Evolutionary conservation across 805 yeast species (phyloP).

Genomic region (Pichia phayaonensis): DNA sequence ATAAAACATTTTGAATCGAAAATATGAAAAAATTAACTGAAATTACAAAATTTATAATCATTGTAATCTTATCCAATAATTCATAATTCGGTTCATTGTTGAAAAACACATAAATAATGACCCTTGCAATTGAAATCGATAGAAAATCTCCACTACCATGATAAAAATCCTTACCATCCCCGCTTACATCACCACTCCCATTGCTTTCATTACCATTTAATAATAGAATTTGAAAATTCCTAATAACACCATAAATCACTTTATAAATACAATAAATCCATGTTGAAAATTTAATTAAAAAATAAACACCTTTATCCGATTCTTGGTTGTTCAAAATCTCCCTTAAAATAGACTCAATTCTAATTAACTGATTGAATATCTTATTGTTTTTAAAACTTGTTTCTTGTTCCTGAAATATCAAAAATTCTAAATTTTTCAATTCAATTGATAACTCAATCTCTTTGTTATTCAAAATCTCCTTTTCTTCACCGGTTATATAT

Average conservation of each 20-base stretch:
- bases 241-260: conserved; percentile 20
- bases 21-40: conserved; percentile 54
- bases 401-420: not conserved
- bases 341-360: conserved; percentile 10
- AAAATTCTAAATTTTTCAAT: conserved; percentile 23
- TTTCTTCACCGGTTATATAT: conserved; percentile 1
- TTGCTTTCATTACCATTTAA: not conserved
- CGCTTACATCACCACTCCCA: not conserved
- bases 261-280: conserved; percentile 45
- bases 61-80: conserved; percentile 24
- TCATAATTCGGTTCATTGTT: conserved; percentile 28
- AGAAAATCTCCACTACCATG: conserved; percentile 25
- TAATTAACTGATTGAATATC: not conserved
- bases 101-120: conserved; percentile 17
- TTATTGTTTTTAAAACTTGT: not conserved
- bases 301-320: conserved; percentile 15
- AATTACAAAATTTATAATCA: conserved; percentile 41
- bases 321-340: conserved; percentile 34
- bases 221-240: not conserved
- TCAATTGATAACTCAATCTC: conserved; percentile 22
- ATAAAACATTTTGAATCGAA: conserved; percentile 56
- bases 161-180: not conserved
- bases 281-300: conserved; percentile 19
- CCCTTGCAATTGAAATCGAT: conserved; percentile 40
- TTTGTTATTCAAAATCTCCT: conserved; percentile 18